A percentile compares a stretch with the other conserved stretches of the same genome.
Evolutionary conservation across 116 monocot species (phyloP).

Genomic region (Trichopus zeylanicus): DNA sequence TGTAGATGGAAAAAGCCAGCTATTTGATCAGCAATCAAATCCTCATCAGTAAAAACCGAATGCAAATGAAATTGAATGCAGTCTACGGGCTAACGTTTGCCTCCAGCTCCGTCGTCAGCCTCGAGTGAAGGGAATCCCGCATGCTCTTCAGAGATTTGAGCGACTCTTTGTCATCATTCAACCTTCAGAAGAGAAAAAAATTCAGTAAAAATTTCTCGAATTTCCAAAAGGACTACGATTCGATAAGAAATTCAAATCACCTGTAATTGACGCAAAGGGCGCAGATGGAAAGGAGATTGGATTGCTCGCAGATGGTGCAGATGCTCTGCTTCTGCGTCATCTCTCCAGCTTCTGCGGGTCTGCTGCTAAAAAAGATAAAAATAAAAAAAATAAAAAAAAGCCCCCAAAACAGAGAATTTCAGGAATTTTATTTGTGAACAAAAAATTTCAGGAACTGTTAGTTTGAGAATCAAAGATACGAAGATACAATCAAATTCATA

Average conservation of each 20-base stretch:
- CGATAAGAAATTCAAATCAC: constrained; percentile 17
- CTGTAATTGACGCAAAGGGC: constrained; percentile 49
- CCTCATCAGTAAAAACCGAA: background rate
- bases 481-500: too few species aligned
- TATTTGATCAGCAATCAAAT: too few species aligned
- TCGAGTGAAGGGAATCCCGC: constrained; percentile 35
- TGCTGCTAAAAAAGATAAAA: too few species aligned
- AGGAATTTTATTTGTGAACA: too few species aligned
- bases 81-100: too few species aligned
- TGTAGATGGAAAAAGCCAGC: too few species aligned
- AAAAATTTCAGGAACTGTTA: too few species aligned
- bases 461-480: too few species aligned
- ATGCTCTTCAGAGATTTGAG: constrained; percentile 28
- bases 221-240: background rate
- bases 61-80: background rate
- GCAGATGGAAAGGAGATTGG: constrained; percentile 47
- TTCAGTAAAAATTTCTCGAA: background rate
- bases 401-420: too few species aligned
- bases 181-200: constrained; percentile 15
- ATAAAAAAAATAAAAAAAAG: too few species aligned
- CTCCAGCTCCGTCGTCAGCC: constrained; percentile 17
- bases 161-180: constrained; percentile 23
- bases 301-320: constrained; percentile 53
- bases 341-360: background rate
- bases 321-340: constrained; percentile 35